phyloP scores from a whole-genome alignment of 768 basidiomycete genomes.

The Tephrocybe sp. region DNA sequence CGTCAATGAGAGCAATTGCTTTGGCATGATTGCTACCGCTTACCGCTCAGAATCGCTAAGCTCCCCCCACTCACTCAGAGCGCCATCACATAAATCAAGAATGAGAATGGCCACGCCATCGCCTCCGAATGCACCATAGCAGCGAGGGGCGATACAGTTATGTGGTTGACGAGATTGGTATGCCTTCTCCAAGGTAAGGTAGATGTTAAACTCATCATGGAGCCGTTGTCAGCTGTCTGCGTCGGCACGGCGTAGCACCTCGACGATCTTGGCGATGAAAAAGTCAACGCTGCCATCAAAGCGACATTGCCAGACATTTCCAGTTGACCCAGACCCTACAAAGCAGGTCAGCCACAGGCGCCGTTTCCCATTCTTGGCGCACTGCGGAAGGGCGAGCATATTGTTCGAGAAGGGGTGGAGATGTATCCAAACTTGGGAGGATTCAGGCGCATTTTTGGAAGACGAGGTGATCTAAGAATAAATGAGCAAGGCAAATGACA shows the following conservation, averaged over 20 bases:
- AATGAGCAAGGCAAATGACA: background rate
- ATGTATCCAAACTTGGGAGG: background rate
- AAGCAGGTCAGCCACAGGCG: constrained; percentile 21
- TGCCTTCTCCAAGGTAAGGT: constrained; percentile 19
- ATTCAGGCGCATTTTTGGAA: background rate
- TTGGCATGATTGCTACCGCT: constrained; percentile 11
- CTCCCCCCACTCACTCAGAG: constrained; percentile 19
- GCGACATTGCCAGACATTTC: constrained; percentile 22
- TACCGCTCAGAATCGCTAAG: constrained; percentile 18
- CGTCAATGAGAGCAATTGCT: constrained; percentile 15
- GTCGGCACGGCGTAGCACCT: constrained; percentile 16
- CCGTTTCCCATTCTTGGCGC: constrained; percentile 12
- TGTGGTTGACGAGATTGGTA: constrained; percentile 17
- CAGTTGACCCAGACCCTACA: constrained; percentile 19
- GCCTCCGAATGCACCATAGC: constrained; percentile 20
- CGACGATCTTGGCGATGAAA: constrained; percentile 18
- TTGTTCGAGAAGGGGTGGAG: constrained; percentile 11
- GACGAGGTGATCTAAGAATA: background rate
- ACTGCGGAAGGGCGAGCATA: constrained; percentile 17
- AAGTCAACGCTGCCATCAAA: constrained; percentile 17
- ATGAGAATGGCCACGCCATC: constrained; percentile 17
- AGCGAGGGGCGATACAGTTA: constrained; percentile 19
- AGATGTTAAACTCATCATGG: constrained; percentile 18
- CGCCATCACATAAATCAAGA: constrained; percentile 20
- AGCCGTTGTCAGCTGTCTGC: constrained; percentile 16